Evolutionary conservation across 2,329 filamentous ascomycete genomes (phyloP), one percentile per base, ranked within the genome.

Genomic region (Paecilomyces variotii): DNA sequence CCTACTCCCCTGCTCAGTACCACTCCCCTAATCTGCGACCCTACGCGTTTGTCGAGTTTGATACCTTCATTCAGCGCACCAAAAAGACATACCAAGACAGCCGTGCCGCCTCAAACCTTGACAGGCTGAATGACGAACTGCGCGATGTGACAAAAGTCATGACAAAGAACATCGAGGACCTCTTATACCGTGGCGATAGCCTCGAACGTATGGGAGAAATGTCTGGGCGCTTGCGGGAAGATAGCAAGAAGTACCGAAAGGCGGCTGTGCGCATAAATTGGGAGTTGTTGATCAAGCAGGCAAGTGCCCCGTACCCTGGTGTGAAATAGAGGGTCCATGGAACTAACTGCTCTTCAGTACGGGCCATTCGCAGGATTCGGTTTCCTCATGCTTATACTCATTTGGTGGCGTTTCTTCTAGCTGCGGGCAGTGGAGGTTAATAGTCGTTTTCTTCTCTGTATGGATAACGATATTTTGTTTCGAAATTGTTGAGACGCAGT

Each of bases 91-190:
- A 99, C 77, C 90, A 94, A 68, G 94, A 99, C 75, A 86, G 89
- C 57, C 87, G 94, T 64, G 94, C 94, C 14, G 85, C 90, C 12
- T 89, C 92, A 77, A 97, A 97, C 76, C 84, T 99, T 59, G 91
- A 95, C 76, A 91, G 93, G 77, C 81, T 99, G 64, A 97, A 99
- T 72, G 91, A 97, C 71, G 95, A 99, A 82, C 84, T 99, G 64
- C 88, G 92, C 74, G 94, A 97, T 76, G 95, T 99, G 57, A 97
- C 94, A 1, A 92, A 97, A 78, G 92, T 99, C 71, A 99, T 99
- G 95, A 97, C 92, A 58, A 97, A 97, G 84, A 99, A 99, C 75
- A 97, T 99, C 66, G 94, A 99, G 80, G 94, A 99, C 74, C 79
- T 99, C 70, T 80, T 99, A 56, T 99, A 99, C 74, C 82, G 95